These are phyloP conservation scores for Tylopilus sp. DNA, from an alignment of 1,284 basidiomycete genomes.

Conservation along the genomic window DNA sequence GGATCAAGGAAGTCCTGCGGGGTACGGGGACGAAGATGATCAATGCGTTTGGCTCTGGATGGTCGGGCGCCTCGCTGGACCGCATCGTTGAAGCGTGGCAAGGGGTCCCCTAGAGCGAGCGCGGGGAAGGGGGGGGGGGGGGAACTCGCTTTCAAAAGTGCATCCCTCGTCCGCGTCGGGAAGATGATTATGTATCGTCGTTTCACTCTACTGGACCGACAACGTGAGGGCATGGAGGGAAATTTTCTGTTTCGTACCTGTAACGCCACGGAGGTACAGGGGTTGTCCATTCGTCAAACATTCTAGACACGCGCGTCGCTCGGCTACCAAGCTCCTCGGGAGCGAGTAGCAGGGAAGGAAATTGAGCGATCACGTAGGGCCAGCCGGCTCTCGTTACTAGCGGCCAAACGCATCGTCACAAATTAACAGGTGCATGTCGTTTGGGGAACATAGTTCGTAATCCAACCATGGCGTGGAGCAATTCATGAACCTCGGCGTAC, in stretches of 20 bases:
- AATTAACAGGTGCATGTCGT: too few relatives aligned
- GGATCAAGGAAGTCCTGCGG: conserved; percentile 66
- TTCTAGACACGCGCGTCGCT: neutral
- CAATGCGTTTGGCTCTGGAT: conserved; percentile 60
- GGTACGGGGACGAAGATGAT: conserved; percentile 65
- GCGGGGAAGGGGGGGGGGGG: too few relatives aligned
- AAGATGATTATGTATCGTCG: neutral
- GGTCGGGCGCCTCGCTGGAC: conserved; percentile 61
- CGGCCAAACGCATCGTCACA: too few relatives aligned
- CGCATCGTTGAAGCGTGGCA: conserved; percentile 59
- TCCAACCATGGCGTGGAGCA: too few relatives aligned
- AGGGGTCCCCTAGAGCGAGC: conserved; percentile 11
- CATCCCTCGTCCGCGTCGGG: too few relatives aligned
- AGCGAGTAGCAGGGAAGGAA: neutral
- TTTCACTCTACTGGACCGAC: neutral
- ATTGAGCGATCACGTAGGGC: too few relatives aligned
- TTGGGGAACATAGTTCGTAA: too few relatives aligned
- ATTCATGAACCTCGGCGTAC: too few relatives aligned
- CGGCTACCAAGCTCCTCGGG: neutral
- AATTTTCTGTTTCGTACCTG: neutral
- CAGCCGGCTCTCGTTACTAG: too few relatives aligned
- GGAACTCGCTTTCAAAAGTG: too few relatives aligned
- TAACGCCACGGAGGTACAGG: too few relatives aligned
- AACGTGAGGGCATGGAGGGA: neutral
- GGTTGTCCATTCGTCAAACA: too few relatives aligned